Base-by-base conservation (phyloP, 164 flowering plant species). In the Vitis amurensis region DNA sequence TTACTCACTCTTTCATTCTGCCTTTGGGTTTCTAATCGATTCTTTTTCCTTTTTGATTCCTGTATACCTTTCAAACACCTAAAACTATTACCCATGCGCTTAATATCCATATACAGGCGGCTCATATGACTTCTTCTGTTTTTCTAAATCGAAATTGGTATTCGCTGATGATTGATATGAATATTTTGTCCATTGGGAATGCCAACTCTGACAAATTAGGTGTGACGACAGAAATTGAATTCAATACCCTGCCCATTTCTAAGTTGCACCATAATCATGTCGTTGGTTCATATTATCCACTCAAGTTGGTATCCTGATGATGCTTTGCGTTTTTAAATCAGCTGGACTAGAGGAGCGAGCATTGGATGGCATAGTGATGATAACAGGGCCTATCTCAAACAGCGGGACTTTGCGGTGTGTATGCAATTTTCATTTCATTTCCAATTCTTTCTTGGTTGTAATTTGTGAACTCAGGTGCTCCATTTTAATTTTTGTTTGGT, bases 361-460 rank as follows among this genome's bases (percentile, higher is more conserved):
- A 96, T 96, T 69, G 99, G 99, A 47, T 96, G 98, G 99, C 99
- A 96, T 66, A 93, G 99, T 80, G 99, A 96, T 87, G 97, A 96
- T 71, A 93, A 93, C 69, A 78, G 92, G 70, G 85, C 92, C 52
- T 93, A 93, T 83, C 94, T 95, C 17, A 89, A 87, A 71, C 99
- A 95, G 64, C 81, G 98, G 44, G 84, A 88, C 60, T 93, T 86
- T 70, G 84, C 97, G 84, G 98, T 95, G 68, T 15, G 85, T 82
- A 14, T 14, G 27, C 44, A 37, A 2, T 37, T 37, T 6, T 6
- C 44, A 30, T 29, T 15, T 29, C 31, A 31, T 2, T 61, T 23
- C 44, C 44, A 37, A 27, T 53, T 16, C 48, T 51, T 10, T 55
- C 11, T 47, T 55, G 8, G 44, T 31, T 58, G 8, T 14, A 14